A percentile compares a stretch with the other conserved stretches of the same genome.
phyloP scores from a whole-genome alignment of 2,329 filamentous ascomycete species.

The Tothia fuscella region DNA sequence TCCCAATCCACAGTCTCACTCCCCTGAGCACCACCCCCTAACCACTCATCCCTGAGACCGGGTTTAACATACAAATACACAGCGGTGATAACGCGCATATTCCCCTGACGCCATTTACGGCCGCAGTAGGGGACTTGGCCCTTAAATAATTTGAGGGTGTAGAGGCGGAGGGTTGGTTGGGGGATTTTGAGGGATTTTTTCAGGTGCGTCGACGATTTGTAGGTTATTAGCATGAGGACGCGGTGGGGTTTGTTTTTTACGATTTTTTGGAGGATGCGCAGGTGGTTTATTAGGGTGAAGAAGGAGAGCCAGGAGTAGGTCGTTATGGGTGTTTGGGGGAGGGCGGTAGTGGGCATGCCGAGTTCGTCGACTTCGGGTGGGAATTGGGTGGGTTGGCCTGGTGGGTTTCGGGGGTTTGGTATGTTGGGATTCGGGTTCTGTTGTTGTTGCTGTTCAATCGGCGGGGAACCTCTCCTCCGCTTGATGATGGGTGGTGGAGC shows the following conservation, averaged over 20 bases:
- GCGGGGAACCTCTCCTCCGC: conserved; percentile 37
- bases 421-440: too few species aligned
- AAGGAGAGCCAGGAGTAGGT: conserved; percentile 90
- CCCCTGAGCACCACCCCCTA: conserved; percentile 75
- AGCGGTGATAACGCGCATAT: conserved; percentile 97
- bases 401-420: conserved; percentile 14
- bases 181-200: conserved; percentile 86
- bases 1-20: conserved; percentile 87
- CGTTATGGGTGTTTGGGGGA: conserved; percentile 67
- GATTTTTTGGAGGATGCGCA: conserved; percentile 94
- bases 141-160: conserved; percentile 97
- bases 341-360: conserved; percentile 61
- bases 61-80: conserved; percentile 90
- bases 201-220: conserved; percentile 87
- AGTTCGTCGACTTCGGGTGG: conserved; percentile 67
- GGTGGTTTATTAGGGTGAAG: conserved; percentile 87
- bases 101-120: conserved; percentile 92
- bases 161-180: conserved; percentile 74
- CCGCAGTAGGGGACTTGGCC: conserved; percentile 97
- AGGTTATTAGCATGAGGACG: conserved; percentile 84
- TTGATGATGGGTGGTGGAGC: conserved; percentile 69
- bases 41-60: conserved; percentile 89
- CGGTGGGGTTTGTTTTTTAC: conserved; percentile 93
- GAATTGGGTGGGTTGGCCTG: conserved; percentile 25
- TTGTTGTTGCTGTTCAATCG: too few species aligned